Evolutionary conservation across 2,329 filamentous ascomycete species (phyloP), one percentile per base, ranked within the genome.

Genomic region (Hypoxylon sp.): DNA sequence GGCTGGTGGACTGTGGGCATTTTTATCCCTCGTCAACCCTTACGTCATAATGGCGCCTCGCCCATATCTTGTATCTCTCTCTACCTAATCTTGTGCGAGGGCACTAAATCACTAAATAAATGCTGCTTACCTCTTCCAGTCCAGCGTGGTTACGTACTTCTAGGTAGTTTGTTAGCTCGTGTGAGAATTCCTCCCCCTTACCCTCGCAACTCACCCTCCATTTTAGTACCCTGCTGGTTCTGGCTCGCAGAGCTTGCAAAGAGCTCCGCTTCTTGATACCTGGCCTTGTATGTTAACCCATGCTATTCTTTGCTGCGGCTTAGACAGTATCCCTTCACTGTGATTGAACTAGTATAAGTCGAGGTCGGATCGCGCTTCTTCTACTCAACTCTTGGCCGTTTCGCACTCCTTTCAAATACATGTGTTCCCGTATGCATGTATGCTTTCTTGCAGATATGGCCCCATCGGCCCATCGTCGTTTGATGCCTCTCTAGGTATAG

Each of bases 401-500:
- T 51, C 50, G 28, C n/a, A 41, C 54, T 53, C 59, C 53, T 54
- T 53, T 39, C 28, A 56, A 26, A 44, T 26, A 46, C 37, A 26
- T 30, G 34, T 47, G 37, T 34, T n/a, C 44, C 54, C 47, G 48
- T 58, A 54, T 48, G 43, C 32, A 47, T 57, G 58, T 67, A 60
- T 50, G 51, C 61, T 65, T 62, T 62, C 62, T 60, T 65, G 65
- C 65, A 65, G 58, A 60, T 68, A 58, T 52, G 37, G 15, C 37
- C n/a, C 37, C 37, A 41, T 41, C 37, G 37, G 24, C 59, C 65
- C 65, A 65, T 65, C 46, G 49, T 68, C 62, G 65, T 62, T 68
- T 68, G 65, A 68, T 63, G 51, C 48, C 44, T 52, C 20, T 56
- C 43, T 59, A 58, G 53, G 51, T 50, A 61, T 17, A 17, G 37